These are phyloP conservation scores for Picea engelmannii DNA, from an alignment of 83 land plant genomes.

Conservation along the genomic window DNA sequence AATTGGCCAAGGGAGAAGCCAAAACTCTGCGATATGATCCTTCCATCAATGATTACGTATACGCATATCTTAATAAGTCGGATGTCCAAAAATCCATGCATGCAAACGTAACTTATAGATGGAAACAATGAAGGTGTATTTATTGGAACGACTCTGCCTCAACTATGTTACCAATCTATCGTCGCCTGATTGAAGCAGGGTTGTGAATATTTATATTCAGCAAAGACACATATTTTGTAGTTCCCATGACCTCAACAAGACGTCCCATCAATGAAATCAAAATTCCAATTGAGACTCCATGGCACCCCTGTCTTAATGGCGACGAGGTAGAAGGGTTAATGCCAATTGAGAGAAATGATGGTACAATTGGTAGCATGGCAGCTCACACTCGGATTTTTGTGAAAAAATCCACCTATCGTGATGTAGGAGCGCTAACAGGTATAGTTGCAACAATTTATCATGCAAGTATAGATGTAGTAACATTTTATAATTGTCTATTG, in stretches of 20 bases:
- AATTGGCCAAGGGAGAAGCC: neutral
- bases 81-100: conserved; percentile 21
- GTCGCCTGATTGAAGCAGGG: conserved; percentile 12
- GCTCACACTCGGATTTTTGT: too few relatives aligned
- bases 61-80: conserved; percentile 5
- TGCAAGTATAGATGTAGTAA: too few relatives aligned
- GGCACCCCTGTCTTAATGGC: conserved; percentile 52
- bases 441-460: too few relatives aligned
- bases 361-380: too few relatives aligned
- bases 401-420: too few relatives aligned
- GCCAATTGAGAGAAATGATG: too few relatives aligned
- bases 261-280: conserved; percentile 31
- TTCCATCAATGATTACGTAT: neutral
- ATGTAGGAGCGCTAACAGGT: too few relatives aligned
- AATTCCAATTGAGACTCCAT: conserved; percentile 26
- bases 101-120: neutral
- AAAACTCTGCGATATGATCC: conserved; percentile 15
- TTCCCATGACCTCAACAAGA: conserved; percentile 30
- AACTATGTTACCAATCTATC: conserved; percentile 17
- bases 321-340: neutral
- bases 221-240: conserved; percentile 30
- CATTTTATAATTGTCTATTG: too few relatives aligned
- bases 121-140: neutral
- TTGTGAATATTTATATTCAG: conserved; percentile 28
- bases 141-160: neutral